Conservation (phyloP, 495 filamentous ascomycete genomes). For the Hyaloscypha bicolor region DNA sequence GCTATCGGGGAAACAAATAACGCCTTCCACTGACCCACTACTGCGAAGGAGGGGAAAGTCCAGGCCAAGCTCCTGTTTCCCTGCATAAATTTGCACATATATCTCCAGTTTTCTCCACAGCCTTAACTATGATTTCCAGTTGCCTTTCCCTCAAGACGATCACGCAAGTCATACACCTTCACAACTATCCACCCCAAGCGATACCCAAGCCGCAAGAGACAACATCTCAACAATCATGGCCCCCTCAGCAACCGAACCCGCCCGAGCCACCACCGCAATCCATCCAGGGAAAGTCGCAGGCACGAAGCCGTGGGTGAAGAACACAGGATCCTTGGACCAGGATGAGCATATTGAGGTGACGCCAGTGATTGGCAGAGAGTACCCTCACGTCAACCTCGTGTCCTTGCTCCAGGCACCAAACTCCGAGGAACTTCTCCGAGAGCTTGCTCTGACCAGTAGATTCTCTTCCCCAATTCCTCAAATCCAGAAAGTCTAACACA, state of each 20-base stretch:
- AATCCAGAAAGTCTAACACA: slow-evolving; percentile 17
- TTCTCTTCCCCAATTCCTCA: slow-evolving; percentile 40
- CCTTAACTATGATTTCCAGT: slow-evolving; percentile 18
- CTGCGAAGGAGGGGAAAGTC: not conserved
- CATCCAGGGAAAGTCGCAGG: slow-evolving; percentile 18
- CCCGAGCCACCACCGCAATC: slow-evolving; percentile 19
- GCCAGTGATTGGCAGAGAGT: slow-evolving; percentile 70
- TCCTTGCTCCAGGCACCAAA: slow-evolving; percentile 64
- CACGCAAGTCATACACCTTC: slow-evolving; percentile 13
- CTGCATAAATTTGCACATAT: not conserved
- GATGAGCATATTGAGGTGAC: slow-evolving; percentile 67
- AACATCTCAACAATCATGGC: slow-evolving; percentile 24
- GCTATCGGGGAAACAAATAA: not conserved
- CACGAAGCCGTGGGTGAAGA: slow-evolving; percentile 27
- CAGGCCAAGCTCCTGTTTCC: not conserved
- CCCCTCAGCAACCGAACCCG: slow-evolving; percentile 30
- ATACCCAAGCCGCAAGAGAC: not conserved
- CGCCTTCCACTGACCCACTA: not conserved
- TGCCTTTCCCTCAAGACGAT: slow-evolving; percentile 20
- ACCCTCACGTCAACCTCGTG: slow-evolving; percentile 56
- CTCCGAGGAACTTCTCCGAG: slow-evolving; percentile 65
- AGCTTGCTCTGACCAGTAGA: slow-evolving; percentile 67
- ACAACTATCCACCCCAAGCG: not conserved
- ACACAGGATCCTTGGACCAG: slow-evolving; percentile 52
- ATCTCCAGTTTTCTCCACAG: not conserved